Conservation (phyloP, 441 rosid genomes). For the Raphanus hybrid region DNA sequence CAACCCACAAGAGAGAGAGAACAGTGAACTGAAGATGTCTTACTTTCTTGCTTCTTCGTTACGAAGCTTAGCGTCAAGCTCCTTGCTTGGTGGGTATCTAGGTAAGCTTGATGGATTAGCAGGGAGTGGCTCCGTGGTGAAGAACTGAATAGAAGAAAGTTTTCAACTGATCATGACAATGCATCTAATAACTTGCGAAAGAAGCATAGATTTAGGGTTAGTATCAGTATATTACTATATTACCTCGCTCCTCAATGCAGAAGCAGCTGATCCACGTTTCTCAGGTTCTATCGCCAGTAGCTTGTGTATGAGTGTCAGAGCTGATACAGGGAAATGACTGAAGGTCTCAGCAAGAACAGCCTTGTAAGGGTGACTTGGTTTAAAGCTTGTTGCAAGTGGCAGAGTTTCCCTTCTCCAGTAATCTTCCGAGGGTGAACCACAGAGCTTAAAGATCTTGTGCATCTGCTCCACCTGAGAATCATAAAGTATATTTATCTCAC, state of each 20-base stretch:
- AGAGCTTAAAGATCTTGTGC: constrained; percentile 86
- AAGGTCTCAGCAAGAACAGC: constrained; percentile 71
- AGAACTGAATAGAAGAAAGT: constrained; percentile 49
- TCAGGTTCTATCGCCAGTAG: constrained; percentile 74
- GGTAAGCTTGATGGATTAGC: constrained; percentile 64
- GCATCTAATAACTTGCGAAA: background rate
- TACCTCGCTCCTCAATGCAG: constrained; percentile 73
- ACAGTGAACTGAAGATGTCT: background rate
- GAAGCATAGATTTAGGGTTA: background rate
- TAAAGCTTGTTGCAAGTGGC: constrained; percentile 60
- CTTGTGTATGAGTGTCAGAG: constrained; percentile 54
- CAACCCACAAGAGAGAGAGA: background rate
- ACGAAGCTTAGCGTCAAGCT: constrained; percentile 66
- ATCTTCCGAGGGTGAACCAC: constrained; percentile 84
- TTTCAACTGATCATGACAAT: constrained; percentile 19
- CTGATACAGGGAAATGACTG: constrained; percentile 61
- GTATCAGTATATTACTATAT: background rate
- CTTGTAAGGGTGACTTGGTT: constrained; percentile 72
- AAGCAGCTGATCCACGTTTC: constrained; percentile 76
- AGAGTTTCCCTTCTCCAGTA: constrained; percentile 80
- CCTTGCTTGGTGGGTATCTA: constrained; percentile 72
- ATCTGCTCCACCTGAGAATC: constrained; percentile 80
- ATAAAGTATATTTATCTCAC: background rate
- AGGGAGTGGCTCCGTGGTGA: constrained; percentile 60
- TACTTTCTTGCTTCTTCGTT: constrained; percentile 67